Percentiles rank a stretch among this genome's conserved stretches.
Conservation (phyloP, 129 eudicot genomes). For the Solidago caesia region DNA sequence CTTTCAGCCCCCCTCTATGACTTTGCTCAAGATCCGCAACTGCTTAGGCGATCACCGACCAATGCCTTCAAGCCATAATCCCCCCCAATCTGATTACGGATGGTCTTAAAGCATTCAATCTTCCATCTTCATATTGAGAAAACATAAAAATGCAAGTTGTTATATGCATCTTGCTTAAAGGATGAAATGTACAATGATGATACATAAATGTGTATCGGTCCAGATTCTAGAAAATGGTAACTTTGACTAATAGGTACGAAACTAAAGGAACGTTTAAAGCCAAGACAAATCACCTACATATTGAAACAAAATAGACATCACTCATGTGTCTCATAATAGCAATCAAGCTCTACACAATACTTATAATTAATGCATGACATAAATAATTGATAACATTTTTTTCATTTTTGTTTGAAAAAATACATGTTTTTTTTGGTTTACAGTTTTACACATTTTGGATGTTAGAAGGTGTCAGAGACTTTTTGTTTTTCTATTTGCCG, state of each 20-base stretch:
- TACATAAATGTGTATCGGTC: neutral
- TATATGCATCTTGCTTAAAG: too few relatives aligned
- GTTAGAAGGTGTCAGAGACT: too few relatives aligned
- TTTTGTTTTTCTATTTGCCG: too few relatives aligned
- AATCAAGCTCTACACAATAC: constrained; percentile 11
- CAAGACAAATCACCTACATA: neutral
- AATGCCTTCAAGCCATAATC: too few relatives aligned
- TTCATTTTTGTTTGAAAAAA: too few relatives aligned
- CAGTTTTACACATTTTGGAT: too few relatives aligned
- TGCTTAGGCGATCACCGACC: too few relatives aligned
- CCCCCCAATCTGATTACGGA: neutral
- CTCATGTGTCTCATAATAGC: constrained; percentile 5
- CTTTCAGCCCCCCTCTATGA: too few relatives aligned
- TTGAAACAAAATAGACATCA: neutral
- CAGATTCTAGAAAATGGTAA: neutral
- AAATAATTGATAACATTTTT: neutral
- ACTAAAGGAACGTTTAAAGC: constrained; percentile 1
- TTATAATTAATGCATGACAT: constrained; percentile 6
- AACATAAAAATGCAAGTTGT: too few relatives aligned
- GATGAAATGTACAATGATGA: neutral
- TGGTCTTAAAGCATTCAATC: too few relatives aligned
- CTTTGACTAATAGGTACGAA: neutral
- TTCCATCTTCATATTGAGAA: too few relatives aligned
- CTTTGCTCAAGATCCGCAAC: too few relatives aligned
- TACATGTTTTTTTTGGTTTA: neutral